phyloP scores from a whole-genome alignment of 495 filamentous ascomycete genomes.

The Penicillium antarcticum region DNA sequence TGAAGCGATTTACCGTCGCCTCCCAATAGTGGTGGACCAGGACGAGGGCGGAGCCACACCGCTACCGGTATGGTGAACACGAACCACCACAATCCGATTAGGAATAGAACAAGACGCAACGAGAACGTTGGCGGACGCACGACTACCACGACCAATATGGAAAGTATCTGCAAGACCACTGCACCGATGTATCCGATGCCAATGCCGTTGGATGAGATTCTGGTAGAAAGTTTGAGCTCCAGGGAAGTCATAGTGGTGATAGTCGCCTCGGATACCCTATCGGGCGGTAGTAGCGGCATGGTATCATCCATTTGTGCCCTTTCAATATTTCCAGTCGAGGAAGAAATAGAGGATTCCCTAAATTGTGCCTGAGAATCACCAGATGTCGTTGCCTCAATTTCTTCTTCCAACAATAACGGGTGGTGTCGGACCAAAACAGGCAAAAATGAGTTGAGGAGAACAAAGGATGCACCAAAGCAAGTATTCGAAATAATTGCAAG shows the following conservation, averaged over 20 bases:
- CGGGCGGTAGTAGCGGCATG: constrained; percentile 24
- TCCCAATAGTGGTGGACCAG: constrained; percentile 70
- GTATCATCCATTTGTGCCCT: constrained; percentile 26
- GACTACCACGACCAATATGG: constrained; percentile 65
- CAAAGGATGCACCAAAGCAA: constrained; percentile 83
- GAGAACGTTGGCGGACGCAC: constrained; percentile 74
- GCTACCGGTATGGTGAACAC: constrained; percentile 85
- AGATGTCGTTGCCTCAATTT: background rate
- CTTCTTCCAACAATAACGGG: constrained; percentile 40
- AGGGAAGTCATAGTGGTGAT: constrained; percentile 40
- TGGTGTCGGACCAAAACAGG: constrained; percentile 79
- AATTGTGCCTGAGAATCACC: background rate
- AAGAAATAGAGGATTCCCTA: constrained; percentile 30
- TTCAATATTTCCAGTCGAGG: background rate
- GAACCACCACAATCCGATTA: constrained; percentile 94
- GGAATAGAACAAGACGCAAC: constrained; percentile 76
- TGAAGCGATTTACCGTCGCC: constrained; percentile 35
- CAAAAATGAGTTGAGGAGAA: constrained; percentile 79
- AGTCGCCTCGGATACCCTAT: constrained; percentile 10
- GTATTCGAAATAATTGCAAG: constrained; percentile 88
- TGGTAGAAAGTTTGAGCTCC: constrained; percentile 72
- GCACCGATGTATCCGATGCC: constrained; percentile 87
- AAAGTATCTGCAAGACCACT: constrained; percentile 72
- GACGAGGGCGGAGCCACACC: constrained; percentile 85
- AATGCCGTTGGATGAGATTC: constrained; percentile 85